Base-by-base conservation (phyloP, 805 yeast genomes). In the Kodamaea kakaduensis region DNA sequence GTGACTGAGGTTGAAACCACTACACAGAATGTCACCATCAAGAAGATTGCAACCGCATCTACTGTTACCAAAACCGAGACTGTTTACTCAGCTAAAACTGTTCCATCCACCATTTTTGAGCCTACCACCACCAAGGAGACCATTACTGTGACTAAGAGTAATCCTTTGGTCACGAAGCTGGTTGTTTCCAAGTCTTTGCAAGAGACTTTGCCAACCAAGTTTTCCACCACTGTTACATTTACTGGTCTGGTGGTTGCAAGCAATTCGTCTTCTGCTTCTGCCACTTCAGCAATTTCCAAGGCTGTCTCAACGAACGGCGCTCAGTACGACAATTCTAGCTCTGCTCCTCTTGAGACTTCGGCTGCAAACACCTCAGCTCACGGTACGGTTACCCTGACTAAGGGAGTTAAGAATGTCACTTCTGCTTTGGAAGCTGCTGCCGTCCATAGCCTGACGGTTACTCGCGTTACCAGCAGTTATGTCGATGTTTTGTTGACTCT, bases 31-130 rank as follows among this genome's bases (percentile, higher is more conserved):
- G 38, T 45, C n/a, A 27, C 25, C 21, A 20, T 25, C 14, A 19
- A 33, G 9, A 36, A 38, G 5, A 30, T 35, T 18, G 44, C 49
- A 8, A 30, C 42, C 6, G 45, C 46, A 9, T 40, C 51, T 5
- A 64, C 61, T 12, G 46, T 38, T 21, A 56, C 64, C 9, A 55
- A 66, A 1, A 58, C 63, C 3, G 46, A 48, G 5, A 55, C 60
- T 1, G 41, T 60, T 16, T 58, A 47, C 39, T 36, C 34, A 14
- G 59, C 63, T 7, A 45, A 64, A 2, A 42, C 46, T 5, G 47
- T 51, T 3, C 58, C 59, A 8, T 32, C 48, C 8, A 46, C 56
- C 5, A 40, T 47, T 1, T 51, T 40, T 34, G 40, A 34, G 4
- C 48, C 52, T 12, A 21, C 47, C 10, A 50, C 57, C 16, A 28